Evolutionary conservation across 352 stramenopile species (phyloP), one percentile per base, ranked within the genome.

Genomic region (Thraustotheca clavata): DNA sequence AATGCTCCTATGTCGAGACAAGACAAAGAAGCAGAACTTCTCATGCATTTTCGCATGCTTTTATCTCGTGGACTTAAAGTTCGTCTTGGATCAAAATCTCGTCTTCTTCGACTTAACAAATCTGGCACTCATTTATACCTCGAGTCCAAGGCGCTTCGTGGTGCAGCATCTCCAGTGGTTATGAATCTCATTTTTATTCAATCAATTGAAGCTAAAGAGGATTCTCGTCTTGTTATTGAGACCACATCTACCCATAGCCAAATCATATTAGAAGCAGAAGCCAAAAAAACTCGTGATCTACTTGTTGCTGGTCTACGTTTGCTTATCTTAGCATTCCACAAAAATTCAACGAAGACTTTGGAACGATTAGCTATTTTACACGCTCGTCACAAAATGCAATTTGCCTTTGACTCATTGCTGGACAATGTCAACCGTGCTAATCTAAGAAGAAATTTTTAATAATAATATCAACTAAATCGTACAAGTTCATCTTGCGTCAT

Each of bases 251-350:
- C 73, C n/a, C 86, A 90, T 60, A 63, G 60, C 4, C 67, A 71
- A 9, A 75, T 91, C 41, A 27, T 88, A 11, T 88, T 87, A 60
- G 69, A 88, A 54, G 75, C 77, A 20, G 81, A 88, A 48, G 76
- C 73, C 2, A 59, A 77, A 26, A 88, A 91, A 71, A 88, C 65
- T 9, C 72, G 81, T 24, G 81, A 91, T 29, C 62, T 91, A 57
- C 59, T 91, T 0, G 79, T 89, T 16, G 79, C 79, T 0, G 81
- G 81, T 0, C 73, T 84, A 36, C 76, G 81, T 12, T 60, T 89
- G 49, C 62, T 91, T 8, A 75, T 83, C 18, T 74, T 75, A 1
- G 77, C 55, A 18, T 63, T 63, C 55, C 55, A 63, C 39, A 63
- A 63, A 24, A 14, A 52, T 32, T 38, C 29, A 11, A 63, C 49